A percentile compares a stretch with the other conserved stretches of the same genome.
These are phyloP conservation scores for Claviceps purpurea DNA, from an alignment of 2,329 filamentous ascomycete species.

Conservation along the genomic window DNA sequence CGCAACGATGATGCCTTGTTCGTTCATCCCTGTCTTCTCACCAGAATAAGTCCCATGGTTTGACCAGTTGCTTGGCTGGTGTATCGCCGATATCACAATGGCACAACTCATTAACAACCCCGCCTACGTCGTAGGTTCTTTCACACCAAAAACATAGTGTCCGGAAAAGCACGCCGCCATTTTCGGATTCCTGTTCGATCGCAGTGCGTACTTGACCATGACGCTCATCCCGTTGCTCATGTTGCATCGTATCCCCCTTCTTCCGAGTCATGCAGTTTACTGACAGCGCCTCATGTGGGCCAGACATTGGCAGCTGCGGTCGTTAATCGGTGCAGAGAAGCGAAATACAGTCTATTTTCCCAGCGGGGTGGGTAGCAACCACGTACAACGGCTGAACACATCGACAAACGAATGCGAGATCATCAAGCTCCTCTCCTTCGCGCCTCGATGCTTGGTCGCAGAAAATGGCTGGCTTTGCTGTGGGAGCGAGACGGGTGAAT, in stretches of 20 bases:
- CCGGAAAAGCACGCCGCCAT: constrained; percentile 47
- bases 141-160: constrained; percentile 52
- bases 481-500: constrained; percentile 79
- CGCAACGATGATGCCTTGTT: constrained; percentile 40
- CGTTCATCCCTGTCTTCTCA: constrained; percentile 9
- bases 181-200: constrained; percentile 54
- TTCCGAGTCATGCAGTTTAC: not conserved
- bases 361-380: constrained; percentile 51
- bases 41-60: not conserved
- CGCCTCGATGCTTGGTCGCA: constrained; percentile 76
- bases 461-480: constrained; percentile 81
- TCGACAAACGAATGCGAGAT: constrained; percentile 57
- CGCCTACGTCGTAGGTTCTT: constrained; percentile 35
- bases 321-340: constrained; percentile 72
- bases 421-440: constrained; percentile 57
- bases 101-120: not conserved
- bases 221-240: not conserved
- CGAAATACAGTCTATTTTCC: constrained; percentile 76
- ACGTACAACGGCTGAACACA: constrained; percentile 56
- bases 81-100: not conserved
- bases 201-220: constrained; percentile 33
- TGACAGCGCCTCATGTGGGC: constrained; percentile 3
- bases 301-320: constrained; percentile 80
- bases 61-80: not conserved
- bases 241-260: not conserved